These are phyloP conservation scores for Daldinia concentrica DNA, from an alignment of 495 filamentous ascomycete genomes.

Conservation along the genomic window DNA sequence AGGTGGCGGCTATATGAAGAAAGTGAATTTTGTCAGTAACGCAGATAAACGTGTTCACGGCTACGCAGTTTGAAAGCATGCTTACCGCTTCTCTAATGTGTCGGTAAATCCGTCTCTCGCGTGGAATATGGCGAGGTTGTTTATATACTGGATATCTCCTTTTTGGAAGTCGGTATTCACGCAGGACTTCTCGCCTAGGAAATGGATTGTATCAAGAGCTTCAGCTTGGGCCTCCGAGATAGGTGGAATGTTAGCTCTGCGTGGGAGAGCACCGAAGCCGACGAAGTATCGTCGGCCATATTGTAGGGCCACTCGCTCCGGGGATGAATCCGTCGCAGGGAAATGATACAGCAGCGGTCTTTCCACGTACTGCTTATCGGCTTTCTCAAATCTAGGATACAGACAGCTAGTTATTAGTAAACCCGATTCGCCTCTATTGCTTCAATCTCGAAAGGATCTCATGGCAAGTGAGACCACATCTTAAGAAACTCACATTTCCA, in stretches of 20 bases:
- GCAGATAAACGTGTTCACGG: background rate
- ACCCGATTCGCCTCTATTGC: background rate
- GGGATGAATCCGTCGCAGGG: slow-evolving; percentile 50
- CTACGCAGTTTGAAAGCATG: background rate
- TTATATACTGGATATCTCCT: slow-evolving; percentile 64
- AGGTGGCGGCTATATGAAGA: slow-evolving; percentile 61
- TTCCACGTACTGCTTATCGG: slow-evolving; percentile 43
- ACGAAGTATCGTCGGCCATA: slow-evolving; percentile 68
- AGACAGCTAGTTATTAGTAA: slow-evolving; percentile 8
- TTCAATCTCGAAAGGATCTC: background rate
- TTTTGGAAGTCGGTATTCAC: slow-evolving; percentile 63
- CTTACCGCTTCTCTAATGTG: slow-evolving; percentile 57
- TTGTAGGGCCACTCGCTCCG: slow-evolving; percentile 63
- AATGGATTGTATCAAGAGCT: slow-evolving; percentile 71
- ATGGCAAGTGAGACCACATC: background rate
- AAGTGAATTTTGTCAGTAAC: slow-evolving; percentile 15
- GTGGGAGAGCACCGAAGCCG: slow-evolving; percentile 62
- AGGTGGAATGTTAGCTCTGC: slow-evolving; percentile 62
- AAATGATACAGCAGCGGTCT: slow-evolving; percentile 62
- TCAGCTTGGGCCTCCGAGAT: slow-evolving; percentile 74
- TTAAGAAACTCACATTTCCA: slow-evolving; percentile 59
- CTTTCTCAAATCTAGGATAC: slow-evolving; percentile 47
- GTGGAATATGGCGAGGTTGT: slow-evolving; percentile 64
- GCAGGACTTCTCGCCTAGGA: slow-evolving; percentile 64
- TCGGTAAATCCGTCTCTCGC: slow-evolving; percentile 59